Evolutionary conservation across 495 filamentous ascomycete species (phyloP), one percentile per base, ranked within the genome.

Genomic region (Penicillium malachiteum): DNA sequence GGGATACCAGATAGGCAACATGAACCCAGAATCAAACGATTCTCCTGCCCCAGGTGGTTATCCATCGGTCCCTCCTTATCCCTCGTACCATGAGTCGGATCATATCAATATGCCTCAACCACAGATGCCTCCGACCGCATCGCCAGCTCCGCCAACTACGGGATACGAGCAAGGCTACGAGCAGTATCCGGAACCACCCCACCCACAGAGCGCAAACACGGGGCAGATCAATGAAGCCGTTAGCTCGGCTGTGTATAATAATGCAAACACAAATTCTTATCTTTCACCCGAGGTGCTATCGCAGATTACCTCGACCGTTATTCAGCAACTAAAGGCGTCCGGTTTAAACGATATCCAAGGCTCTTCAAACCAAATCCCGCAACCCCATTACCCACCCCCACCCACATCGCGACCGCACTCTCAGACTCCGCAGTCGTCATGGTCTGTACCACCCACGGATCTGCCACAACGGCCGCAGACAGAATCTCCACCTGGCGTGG

Each of bases 251-350:
- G 71, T 80, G 14, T 39, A 50, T 31, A 50, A 72, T 39, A 65
- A 68, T 41, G 64, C 67, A 5, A 69, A 71, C 35, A 64, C 66
- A 14, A 54, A 71, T 1, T 61, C 60, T 16, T 74, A 78, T 39
- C 54, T 81, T 12, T 73, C 79, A 2, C 80, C 78, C 1, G 80
- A 83, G 7, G 59, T 82, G 3, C 60, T 83, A 37, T 70, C 74
- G 21, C 77, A 81, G 54, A 76, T 79, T 49, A 83, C 80, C 1
- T 74, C 78, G 32, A 81, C 66, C 12, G 80, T 83, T 2, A 77
- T 83, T 45, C 78, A 83, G 55, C 77, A 82, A 44, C 69, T 83
- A 7, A 76, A 78, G 56, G 70, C 71, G 18, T 69, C 64, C 9
- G 77, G 77, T 5, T 51, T 81, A 39, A 71, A 75, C 21, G 71